A percentile compares a stretch with the other conserved stretches of the same genome.
Evolutionary conservation across 148 eudicot species (phyloP).

Genomic region (Rhododendron williamsianum): DNA sequence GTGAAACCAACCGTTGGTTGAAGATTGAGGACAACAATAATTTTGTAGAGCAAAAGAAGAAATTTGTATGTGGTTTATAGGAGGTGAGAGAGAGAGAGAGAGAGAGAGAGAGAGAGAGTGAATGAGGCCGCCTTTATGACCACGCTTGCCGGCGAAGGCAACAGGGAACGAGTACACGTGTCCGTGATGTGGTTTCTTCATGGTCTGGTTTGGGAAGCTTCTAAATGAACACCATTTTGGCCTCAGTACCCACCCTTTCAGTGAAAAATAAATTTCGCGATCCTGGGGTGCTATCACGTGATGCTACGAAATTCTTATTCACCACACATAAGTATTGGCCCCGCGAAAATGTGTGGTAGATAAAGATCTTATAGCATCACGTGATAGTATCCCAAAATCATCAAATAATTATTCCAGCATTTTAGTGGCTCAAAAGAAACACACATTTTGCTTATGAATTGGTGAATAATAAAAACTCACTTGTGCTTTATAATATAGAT

Average conservation of each 20-base stretch:
- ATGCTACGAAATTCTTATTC: too few species aligned
- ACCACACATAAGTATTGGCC: too few species aligned
- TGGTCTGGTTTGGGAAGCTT: background rate
- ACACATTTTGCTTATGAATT: too few species aligned
- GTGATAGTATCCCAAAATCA: too few species aligned
- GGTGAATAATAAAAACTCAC: too few species aligned
- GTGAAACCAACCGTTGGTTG: conserved; percentile 10
- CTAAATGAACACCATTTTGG: background rate
- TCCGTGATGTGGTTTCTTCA: background rate
- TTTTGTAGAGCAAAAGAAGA: background rate
- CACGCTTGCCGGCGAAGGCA: conserved; percentile 12
- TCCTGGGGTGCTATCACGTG: too few species aligned
- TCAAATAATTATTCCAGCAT: too few species aligned
- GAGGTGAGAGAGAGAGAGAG: background rate
- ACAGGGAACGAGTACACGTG: conserved; percentile 16
- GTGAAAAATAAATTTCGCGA: too few species aligned
- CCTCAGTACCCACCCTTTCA: background rate
- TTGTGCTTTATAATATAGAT: too few species aligned
- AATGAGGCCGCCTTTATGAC: background rate
- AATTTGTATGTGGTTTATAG: background rate
- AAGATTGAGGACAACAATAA: background rate
- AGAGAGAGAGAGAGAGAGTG: background rate
- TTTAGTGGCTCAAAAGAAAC: too few species aligned
- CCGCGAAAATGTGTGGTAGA: too few species aligned
- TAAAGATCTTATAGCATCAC: too few species aligned